Base-by-base conservation (phyloP, 176 grass and related monocot genomes). In the Oryza punctata region DNA sequence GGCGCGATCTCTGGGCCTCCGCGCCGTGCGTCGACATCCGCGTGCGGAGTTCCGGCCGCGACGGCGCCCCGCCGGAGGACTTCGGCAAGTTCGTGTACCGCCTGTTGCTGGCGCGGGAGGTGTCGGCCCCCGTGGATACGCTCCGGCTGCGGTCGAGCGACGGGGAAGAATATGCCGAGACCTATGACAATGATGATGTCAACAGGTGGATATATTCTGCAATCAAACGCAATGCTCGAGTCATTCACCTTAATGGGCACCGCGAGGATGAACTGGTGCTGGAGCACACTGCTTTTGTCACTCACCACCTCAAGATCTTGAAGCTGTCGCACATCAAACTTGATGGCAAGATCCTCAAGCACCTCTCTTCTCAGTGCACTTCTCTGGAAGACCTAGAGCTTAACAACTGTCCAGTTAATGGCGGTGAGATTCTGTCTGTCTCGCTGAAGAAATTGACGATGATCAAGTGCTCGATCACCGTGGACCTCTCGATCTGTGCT, bases 1-100 rank as follows among this genome's bases (percentile, higher is more conserved):
- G 84, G 84, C 84, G 77, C 69, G 41, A 67, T 69, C 69, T 86
- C 44, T 86, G 77, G 84, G 77, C 15, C 6, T 80, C 84, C 19
- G 63, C 29, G 47, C 63, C 78, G 32, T 87, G 70, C 19, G 0
- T 87, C 3, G 71, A 87, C 46, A 24, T 87, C 18, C 59, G 57
- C 28, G 6, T 65, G 57, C 54, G 57, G 33, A 5, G 24, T 44
- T 2, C 16, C 6, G 4, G 12, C 81, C 28, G 41, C 9, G 10
- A 68, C 72, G 1, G 0, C 0, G 7, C 7, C 0, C 21, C 43
- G 2, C 84, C 77, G 0, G 10, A 43, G 16, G 30, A 86, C 0
- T 23, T 57, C 18, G 6, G 44, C 23, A 72, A 44, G 30, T 81
- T 86, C 45, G 37, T 85, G 8, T 27, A 74, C 33, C 33, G 30